phyloP scores from a whole-genome alignment of 805 yeast species.

The Tetrapisispora namnaoensis region DNA sequence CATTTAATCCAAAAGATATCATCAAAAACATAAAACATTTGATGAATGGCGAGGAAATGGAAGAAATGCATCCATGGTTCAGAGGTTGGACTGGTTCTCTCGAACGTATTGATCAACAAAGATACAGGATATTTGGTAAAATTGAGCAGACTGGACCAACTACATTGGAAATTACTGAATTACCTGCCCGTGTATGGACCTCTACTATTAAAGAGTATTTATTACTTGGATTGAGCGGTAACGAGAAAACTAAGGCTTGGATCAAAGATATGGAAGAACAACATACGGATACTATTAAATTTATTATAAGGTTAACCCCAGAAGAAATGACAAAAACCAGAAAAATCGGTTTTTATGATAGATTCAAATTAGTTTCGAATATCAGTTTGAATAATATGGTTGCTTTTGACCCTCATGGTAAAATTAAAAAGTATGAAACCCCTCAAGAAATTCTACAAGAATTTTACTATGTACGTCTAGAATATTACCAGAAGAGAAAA shows the following conservation, averaged over 20 bases:
- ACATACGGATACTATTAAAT: conserved; percentile 72
- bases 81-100: conserved; percentile 89
- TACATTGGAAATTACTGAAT: conserved; percentile 80
- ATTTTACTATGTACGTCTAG: conserved; percentile 77
- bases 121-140: conserved; percentile 66
- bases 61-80: conserved; percentile 84
- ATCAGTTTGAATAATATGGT: conserved; percentile 82
- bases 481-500: conserved; percentile 83
- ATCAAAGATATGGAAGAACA: conserved; percentile 93
- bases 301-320: conserved; percentile 60
- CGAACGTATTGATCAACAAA: conserved; percentile 53
- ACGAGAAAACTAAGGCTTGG: conserved; percentile 70
- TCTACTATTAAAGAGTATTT: conserved; percentile 79
- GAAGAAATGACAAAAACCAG: conserved; percentile 79
- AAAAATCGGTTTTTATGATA: conserved; percentile 67
- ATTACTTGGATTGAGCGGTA: conserved; percentile 62
- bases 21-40: conserved; percentile 62
- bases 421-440: conserved; percentile 70
- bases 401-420: conserved; percentile 84
- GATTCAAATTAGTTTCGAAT: conserved; percentile 66
- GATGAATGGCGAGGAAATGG: conserved; percentile 61
- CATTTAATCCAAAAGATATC: conserved; percentile 78
- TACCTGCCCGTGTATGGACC: conserved; percentile 92
- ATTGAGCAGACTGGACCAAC: conserved; percentile 73
- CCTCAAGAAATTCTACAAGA: conserved; percentile 74